Percentiles rank a stretch among this genome's conserved stretches.
These are phyloP conservation scores for Metschnikowia lunata DNA, from an alignment of 805 yeast genomes.

Conservation along the genomic window DNA sequence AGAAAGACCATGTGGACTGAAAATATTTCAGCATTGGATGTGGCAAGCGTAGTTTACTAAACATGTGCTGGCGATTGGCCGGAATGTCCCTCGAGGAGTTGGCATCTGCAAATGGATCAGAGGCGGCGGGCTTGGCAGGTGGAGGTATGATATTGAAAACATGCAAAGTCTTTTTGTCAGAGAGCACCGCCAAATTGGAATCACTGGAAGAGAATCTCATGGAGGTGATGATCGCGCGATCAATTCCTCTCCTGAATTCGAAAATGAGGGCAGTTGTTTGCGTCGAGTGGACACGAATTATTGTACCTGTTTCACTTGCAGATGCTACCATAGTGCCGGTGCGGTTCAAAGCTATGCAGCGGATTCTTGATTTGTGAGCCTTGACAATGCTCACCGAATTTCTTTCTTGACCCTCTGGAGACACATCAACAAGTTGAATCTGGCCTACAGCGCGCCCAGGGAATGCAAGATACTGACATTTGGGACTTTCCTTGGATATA, in stretches of 20 bases:
- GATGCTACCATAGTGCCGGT: conserved; percentile 70
- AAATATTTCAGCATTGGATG: conserved; percentile 64
- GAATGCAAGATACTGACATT: conserved; percentile 59
- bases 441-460: conserved; percentile 78
- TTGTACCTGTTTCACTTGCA: conserved; percentile 79
- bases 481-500: conserved; percentile 15
- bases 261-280: conserved; percentile 63
- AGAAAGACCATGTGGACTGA: conserved; percentile 84
- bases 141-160: conserved; percentile 52
- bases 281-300: conserved; percentile 70
- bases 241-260: conserved; percentile 88
- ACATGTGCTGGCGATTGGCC: conserved; percentile 57
- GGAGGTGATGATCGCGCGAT: conserved; percentile 74
- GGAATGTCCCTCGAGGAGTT: conserved; percentile 15
- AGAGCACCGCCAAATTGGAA: conserved; percentile 71
- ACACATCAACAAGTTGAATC: conserved; percentile 71
- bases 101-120: conserved; percentile 8
- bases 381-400: conserved; percentile 64
- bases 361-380: conserved; percentile 68
- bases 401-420: conserved; percentile 59
- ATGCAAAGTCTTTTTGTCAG: conserved; percentile 88
- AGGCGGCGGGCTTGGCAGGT: background rate
- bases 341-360: conserved; percentile 59
- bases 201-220: conserved; percentile 82
- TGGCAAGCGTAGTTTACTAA: conserved; percentile 57